Conservation (phyloP, 352 stramenopile species). For the Pythium coloratum region DNA sequence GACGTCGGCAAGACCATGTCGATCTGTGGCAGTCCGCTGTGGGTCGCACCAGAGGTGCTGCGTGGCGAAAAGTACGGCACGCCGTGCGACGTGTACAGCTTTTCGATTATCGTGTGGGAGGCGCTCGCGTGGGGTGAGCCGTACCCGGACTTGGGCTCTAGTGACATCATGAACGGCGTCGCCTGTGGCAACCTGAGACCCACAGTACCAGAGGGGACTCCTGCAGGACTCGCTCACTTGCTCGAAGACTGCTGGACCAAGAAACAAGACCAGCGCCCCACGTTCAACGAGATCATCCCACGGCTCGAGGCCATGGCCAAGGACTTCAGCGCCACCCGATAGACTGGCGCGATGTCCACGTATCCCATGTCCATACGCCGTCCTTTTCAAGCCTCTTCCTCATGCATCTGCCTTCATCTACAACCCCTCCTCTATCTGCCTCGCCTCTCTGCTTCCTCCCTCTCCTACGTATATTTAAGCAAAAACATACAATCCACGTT, state of each 20-base stretch:
- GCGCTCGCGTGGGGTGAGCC: conserved; percentile 76
- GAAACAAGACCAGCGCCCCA: conserved; percentile 77
- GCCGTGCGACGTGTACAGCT: conserved; percentile 84
- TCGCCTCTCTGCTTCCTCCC: neutral
- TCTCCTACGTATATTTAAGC: conserved; percentile 9
- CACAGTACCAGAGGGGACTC: conserved; percentile 69
- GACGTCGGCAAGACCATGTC: conserved; percentile 88
- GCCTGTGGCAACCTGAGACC: conserved; percentile 71
- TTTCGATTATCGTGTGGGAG: conserved; percentile 91
- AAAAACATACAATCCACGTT: conserved; percentile 4
- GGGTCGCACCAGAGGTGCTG: conserved; percentile 79
- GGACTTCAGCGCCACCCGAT: conserved; percentile 45
- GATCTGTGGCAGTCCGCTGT: conserved; percentile 81
- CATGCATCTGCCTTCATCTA: conserved; percentile 3
- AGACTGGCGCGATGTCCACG: neutral
- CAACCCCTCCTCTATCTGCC: conserved; percentile 1
- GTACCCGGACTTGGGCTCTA: conserved; percentile 78
- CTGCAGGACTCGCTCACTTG: conserved; percentile 46
- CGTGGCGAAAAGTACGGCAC: conserved; percentile 81
- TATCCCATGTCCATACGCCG: neutral
- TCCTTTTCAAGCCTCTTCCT: conserved; percentile 3
- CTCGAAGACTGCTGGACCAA: conserved; percentile 85
- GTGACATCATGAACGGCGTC: conserved; percentile 86
- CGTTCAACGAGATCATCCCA: conserved; percentile 82
- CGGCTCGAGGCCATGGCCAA: conserved; percentile 80